Evolutionary conservation across 2,329 filamentous ascomycete species (phyloP).

Genomic region (Sporothrix protearum): DNA sequence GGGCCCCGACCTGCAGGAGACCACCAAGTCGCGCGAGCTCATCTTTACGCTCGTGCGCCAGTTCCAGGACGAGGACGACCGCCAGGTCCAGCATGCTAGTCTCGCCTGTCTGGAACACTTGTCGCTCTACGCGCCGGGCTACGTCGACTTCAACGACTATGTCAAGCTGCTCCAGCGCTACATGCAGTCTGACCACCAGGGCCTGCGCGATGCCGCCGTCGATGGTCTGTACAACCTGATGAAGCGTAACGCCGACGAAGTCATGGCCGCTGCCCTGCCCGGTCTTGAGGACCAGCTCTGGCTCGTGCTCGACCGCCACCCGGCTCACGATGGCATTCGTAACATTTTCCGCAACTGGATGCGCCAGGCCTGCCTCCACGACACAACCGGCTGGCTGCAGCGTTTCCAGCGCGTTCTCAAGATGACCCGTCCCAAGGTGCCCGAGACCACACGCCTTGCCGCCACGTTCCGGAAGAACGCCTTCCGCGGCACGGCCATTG

Average conservation of each 20-base stretch:
- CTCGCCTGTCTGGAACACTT: slow-evolving; percentile 85
- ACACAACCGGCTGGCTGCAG: slow-evolving; percentile 82
- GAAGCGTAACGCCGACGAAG: slow-evolving; percentile 83
- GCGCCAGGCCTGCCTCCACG: slow-evolving; percentile 76
- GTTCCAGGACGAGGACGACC: slow-evolving; percentile 71
- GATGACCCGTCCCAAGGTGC: slow-evolving; percentile 70
- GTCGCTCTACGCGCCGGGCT: slow-evolving; percentile 82
- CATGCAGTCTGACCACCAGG: slow-evolving; percentile 63
- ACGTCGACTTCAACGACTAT: slow-evolving; percentile 80
- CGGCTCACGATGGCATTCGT: slow-evolving; percentile 73
- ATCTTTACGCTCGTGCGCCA: slow-evolving; percentile 82
- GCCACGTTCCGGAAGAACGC: slow-evolving; percentile 35
- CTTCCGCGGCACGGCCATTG: slow-evolving; percentile 55
- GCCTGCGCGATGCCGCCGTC: slow-evolving; percentile 75
- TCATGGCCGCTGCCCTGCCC: slow-evolving; percentile 69
- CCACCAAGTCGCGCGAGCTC: slow-evolving; percentile 84
- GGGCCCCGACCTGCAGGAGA: slow-evolving; percentile 90
- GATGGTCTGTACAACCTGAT: slow-evolving; percentile 92
- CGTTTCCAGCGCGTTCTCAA: slow-evolving; percentile 85
- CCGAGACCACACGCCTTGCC: slow-evolving; percentile 44
- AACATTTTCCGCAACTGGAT: slow-evolving; percentile 93
- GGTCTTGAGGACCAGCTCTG: slow-evolving; percentile 89
- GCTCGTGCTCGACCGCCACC: slow-evolving; percentile 76
- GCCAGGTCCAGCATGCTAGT: slow-evolving; percentile 69
- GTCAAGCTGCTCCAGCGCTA: slow-evolving; percentile 77